Conservation (phyloP, 148 eudicot species). For the Chenopodium berlandieri region DNA sequence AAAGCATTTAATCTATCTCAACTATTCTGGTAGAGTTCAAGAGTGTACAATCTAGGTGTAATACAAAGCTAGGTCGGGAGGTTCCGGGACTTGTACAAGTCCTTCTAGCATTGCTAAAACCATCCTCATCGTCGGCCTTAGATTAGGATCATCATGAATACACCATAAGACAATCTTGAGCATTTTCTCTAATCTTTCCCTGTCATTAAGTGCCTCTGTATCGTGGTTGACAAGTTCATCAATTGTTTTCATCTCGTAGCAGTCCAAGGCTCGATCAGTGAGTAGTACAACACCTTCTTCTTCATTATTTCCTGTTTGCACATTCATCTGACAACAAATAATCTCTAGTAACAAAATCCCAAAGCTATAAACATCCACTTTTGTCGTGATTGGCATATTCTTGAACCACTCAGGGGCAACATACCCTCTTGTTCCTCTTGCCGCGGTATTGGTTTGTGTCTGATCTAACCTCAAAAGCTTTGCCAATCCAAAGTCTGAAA, state of each 20-base stretch:
- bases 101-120: conserved; percentile 31
- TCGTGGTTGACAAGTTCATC: conserved; percentile 25
- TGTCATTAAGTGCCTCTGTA: conserved; percentile 24
- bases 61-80: conserved; percentile 12
- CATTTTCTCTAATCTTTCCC: conserved; percentile 9
- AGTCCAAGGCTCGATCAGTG: conserved; percentile 27
- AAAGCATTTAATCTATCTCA: too few species aligned
- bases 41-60: neutral
- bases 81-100: conserved; percentile 22
- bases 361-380: conserved; percentile 34
- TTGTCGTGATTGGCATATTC: conserved; percentile 18
- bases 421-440: conserved; percentile 36
- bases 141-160: neutral
- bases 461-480: conserved; percentile 3
- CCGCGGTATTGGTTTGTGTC: conserved; percentile 27
- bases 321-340: conserved; percentile 24
- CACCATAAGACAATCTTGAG: conserved; percentile 27
- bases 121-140: conserved; percentile 27
- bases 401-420: conserved; percentile 37
- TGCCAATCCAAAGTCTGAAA: too few species aligned
- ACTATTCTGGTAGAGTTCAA: too few species aligned
- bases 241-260: conserved; percentile 11
- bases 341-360: conserved; percentile 32
- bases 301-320: neutral
- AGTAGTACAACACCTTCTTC: neutral